Conservation (phyloP, 2,329 filamentous ascomycete species). For the Diplodia mutila region DNA sequence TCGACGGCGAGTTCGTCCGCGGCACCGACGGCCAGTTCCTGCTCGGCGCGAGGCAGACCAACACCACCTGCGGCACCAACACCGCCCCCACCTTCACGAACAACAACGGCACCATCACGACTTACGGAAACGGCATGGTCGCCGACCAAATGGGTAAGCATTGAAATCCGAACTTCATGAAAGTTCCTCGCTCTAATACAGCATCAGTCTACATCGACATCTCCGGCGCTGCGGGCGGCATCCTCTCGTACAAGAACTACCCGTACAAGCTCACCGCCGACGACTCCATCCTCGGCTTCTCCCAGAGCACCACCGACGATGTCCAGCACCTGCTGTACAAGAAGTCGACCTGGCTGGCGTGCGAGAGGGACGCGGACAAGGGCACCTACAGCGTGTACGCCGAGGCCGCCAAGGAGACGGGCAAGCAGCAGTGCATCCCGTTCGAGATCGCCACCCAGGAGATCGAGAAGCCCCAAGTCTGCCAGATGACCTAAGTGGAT, state of each 20-base stretch:
- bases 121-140: slow-evolving; percentile 12
- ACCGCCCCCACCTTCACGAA: neutral
- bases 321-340: neutral
- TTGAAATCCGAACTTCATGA: fast-evolving
- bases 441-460: neutral
- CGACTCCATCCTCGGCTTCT: neutral
- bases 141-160: neutral
- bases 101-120: slow-evolving; percentile 8
- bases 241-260: slow-evolving; percentile 18
- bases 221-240: slow-evolving; percentile 6
- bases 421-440: slow-evolving; percentile 7
- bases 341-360: slow-evolving; percentile 1
- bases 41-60: slow-evolving; percentile 10
- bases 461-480: neutral
- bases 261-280: slow-evolving; percentile 1
- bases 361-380: neutral
- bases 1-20: slow-evolving; percentile 5
- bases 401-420: neutral
- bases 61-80: slow-evolving; percentile 8
- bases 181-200: too few species aligned
- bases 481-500: neutral
- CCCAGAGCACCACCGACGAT: neutral
- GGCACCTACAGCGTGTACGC: slow-evolving; percentile 5
- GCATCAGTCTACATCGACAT: slow-evolving; percentile 5
- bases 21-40: slow-evolving; percentile 3